Evolutionary conservation across 495 filamentous ascomycete species (phyloP).

Genomic region (Letharia lupina): DNA sequence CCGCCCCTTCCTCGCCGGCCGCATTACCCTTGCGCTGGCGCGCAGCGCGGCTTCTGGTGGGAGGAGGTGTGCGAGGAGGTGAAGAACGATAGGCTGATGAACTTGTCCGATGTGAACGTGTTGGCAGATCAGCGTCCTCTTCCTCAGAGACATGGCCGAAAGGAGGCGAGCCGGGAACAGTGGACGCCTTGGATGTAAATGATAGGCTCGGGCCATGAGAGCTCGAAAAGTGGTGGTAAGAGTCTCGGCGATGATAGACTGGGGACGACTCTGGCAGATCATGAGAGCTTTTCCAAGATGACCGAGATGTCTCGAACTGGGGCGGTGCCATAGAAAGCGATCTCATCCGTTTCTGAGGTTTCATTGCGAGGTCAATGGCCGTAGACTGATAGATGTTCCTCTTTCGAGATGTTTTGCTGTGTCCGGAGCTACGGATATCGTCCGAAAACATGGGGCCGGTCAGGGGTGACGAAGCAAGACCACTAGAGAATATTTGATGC

Average conservation of each 20-base stretch:
- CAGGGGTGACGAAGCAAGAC: conserved; percentile 55
- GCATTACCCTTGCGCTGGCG: conserved; percentile 37
- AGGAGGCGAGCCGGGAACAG: conserved; percentile 55
- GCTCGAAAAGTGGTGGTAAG: conserved; percentile 47
- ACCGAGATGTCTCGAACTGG: conserved; percentile 46
- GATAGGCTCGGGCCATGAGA: conserved; percentile 54
- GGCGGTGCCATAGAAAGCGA: conserved; percentile 55
- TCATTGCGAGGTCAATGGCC: conserved; percentile 35
- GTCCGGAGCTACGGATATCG: conserved; percentile 48
- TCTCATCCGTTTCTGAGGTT: conserved; percentile 57
- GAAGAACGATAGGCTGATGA: conserved; percentile 55
- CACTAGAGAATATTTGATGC: conserved; percentile 47
- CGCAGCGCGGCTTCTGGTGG: conserved; percentile 48
- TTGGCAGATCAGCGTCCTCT: conserved; percentile 67
- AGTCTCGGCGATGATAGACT: conserved; percentile 54
- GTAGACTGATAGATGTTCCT: conserved; percentile 43
- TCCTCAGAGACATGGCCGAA: conserved; percentile 63
- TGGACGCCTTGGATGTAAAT: conserved; percentile 63
- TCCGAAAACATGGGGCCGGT: conserved; percentile 64
- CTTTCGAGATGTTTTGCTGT: conserved; percentile 44
- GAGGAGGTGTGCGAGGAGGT: conserved; percentile 72
- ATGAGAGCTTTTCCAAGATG: conserved; percentile 64
- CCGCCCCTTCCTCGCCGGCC: conserved; percentile 75
- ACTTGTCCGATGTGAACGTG: conserved; percentile 60
- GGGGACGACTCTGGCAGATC: conserved; percentile 78